Evolutionary conservation across 495 filamentous ascomycete species (phyloP), one percentile per base, ranked within the genome.

Genomic region (Penicillium flavigenum): DNA sequence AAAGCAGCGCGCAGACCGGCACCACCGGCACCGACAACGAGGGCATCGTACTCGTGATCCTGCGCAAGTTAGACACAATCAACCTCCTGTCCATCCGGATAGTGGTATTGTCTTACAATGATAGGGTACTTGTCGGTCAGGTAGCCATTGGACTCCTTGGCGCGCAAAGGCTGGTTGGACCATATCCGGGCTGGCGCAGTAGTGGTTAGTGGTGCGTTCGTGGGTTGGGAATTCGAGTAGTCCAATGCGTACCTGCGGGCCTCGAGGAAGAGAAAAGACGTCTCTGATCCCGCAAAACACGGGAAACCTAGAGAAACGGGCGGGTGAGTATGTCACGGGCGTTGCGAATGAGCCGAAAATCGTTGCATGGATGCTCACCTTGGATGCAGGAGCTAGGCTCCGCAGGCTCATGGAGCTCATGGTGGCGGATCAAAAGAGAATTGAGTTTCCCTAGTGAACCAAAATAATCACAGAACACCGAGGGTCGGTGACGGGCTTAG

Each of bases 1-100:
- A 97, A 96, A 46, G 93, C 93, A 50, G 93, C 93, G 66, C 93
- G 91, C 61, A 98, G 84, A 76, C 93, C 93, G 58, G 93, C 86
- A 68, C 93, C 93, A 63, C 93, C 93, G 60, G 93, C 93, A 70
- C 93, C 93, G 59, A 98, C 90, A 51, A 98, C 93, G 64, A 98
- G 81, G 36, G 94, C 94, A 87, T 88, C 86, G 69, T 89, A 89
- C 70, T 88, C 86, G 70, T 88, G 86, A 63, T 88, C 86, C 86
- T 88, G 65, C 45, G 34, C 43, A 19, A 47, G 59, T 76, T 54
- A 76, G 68, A 68, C 60, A 19, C 60, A 56, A 57, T 34, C 24
- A 45, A 32, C 45, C 16, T 56, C 26, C 38, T 42, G 49, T 34
- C 17, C 36, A 43, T 41, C 17, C 3, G 16, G 10, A 29, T n/a